Base-by-base conservation (phyloP, 2,329 filamentous ascomycete genomes). In the Phialocephala sp. region DNA sequence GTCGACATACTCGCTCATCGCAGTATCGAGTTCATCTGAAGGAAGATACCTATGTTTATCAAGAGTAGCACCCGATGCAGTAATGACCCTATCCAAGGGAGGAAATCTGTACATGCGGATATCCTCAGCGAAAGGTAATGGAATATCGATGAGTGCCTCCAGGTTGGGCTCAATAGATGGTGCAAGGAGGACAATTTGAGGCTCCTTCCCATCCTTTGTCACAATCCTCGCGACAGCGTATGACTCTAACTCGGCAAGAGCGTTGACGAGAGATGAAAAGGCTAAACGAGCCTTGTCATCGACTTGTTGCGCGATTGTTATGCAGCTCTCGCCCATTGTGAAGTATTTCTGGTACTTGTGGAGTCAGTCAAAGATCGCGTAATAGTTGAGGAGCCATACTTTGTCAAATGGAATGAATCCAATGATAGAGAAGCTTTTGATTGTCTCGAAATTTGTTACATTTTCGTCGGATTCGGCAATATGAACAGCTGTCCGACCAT, bases 1-100 rank as follows among this genome's bases (percentile, higher is more conserved):
- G 76, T 98, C 93, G 8, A 99, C 93, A 72, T 94, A 98, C 69
- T 92, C 88, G 76, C 89, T 90, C 94, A 99, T 98, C 0, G 93
- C 90, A 58, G 89, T 81, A 62, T 87, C 84, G 27, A 99, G 83
- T 37, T 91, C 87, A 1, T 91, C 84, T 11, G 82, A 89, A 0
- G 95, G 95, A 1, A 99, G 82, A 66, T 96, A 89, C 41, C 92
- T 90, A 70, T 99, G 94, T 72, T 94, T 89, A 12, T 87, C 91
- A 58, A 97, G 81, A 9, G 86, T 85, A 69, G 92, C 91, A 0
- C 94, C 94, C 12, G 89, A 93, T n/a, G 96, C 85, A 0, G 94
- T 97, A 66, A 97, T 81, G 35, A 98, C 90, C 68, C 87, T 91
- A 76, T 97, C 94, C 12, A 99, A 81, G 0, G 94, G 92, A 6